Conservation (phyloP, 192 early-diverging fungal species). For the Powellomyces hirtus region DNA sequence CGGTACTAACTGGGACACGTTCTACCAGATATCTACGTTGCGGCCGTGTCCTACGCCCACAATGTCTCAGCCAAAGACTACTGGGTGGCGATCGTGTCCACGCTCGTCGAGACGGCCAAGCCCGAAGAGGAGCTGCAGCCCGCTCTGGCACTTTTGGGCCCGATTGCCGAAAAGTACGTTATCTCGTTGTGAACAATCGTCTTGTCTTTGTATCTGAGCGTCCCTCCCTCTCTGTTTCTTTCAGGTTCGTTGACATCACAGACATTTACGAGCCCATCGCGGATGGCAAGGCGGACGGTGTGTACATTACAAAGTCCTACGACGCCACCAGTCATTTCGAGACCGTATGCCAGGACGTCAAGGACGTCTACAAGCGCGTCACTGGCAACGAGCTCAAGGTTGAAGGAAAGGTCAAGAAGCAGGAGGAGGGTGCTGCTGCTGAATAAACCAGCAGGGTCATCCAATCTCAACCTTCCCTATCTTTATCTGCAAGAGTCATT, state of each 20-base stretch:
- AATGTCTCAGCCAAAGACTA: slow-evolving; percentile 86
- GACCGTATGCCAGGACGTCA: slow-evolving; percentile 95
- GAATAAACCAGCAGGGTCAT: not conserved
- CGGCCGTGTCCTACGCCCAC: slow-evolving; percentile 84
- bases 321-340: slow-evolving; percentile 99
- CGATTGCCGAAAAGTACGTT: slow-evolving; percentile 78
- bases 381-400: slow-evolving; percentile 59
- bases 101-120: slow-evolving; percentile 86
- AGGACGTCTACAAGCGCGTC: slow-evolving; percentile 76
- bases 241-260: slow-evolving; percentile 74
- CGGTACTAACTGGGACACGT: not conserved
- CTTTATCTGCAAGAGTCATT: too few relatives aligned
- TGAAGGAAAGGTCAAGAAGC: slow-evolving; percentile 58
- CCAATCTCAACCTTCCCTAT: too few relatives aligned
- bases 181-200: not conserved
- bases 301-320: slow-evolving; percentile 92
- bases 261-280: slow-evolving; percentile 85
- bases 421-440: slow-evolving; percentile 32
- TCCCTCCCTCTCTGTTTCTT: not conserved
- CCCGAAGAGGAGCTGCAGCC: slow-evolving; percentile 90
- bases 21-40: slow-evolving; percentile 86
- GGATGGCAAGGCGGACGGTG: slow-evolving; percentile 77
- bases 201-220: not conserved
- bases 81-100: slow-evolving; percentile 95
- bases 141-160: slow-evolving; percentile 86